Base-by-base conservation (phyloP, 208 protist genomes). In the Trypanosoma mega region DNA sequence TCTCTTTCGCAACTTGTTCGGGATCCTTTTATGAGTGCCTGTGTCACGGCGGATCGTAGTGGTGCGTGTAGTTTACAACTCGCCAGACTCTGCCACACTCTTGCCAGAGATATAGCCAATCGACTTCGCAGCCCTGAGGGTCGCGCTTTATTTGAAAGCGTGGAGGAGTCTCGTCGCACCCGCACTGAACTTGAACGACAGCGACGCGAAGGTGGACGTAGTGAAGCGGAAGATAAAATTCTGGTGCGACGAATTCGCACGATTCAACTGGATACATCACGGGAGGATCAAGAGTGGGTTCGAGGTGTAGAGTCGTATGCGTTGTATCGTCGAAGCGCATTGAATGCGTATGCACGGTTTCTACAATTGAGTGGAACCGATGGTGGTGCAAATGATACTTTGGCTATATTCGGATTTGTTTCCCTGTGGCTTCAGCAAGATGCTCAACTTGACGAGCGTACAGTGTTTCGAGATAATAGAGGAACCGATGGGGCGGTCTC, bases 391-490 rank as follows among this genome's bases (percentile, higher is more conserved):
- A 58, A 76, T 44, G 68, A 74, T 14, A 18, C 87, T n/a, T 69
- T 81, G n/a, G 84, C 87, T n/a, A 72, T 86, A 9, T 94, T 88
- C 46, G 75, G 78, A 8, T 84, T 94, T 54, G 82, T 92, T 2
- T 81, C 80, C 53, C 61, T 94, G 2, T 94, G 88, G 88, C 62
- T 80, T n/a, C 74, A 74, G n/a, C 63, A 70, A 20, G 72, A 76
- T 43, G 69, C 76, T 43, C 47, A 47, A 44, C 30, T 68, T 16
- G 39, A 62, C 43, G 52, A 65, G 5, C 55, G 26, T 9, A 36
- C 62, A 4, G 29, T 52, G 3, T 43, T 47, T 1, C 36, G 27
- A 16, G 60, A 37, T 11, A 4, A 44, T 23, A 9, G 20, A 33
- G 43, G 21, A 20, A 21, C 23, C 18, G 20, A 50, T 18, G 46